phyloP scores from a whole-genome alignment of 768 basidiomycete genomes.

The Lactifluus piperatus region DNA sequence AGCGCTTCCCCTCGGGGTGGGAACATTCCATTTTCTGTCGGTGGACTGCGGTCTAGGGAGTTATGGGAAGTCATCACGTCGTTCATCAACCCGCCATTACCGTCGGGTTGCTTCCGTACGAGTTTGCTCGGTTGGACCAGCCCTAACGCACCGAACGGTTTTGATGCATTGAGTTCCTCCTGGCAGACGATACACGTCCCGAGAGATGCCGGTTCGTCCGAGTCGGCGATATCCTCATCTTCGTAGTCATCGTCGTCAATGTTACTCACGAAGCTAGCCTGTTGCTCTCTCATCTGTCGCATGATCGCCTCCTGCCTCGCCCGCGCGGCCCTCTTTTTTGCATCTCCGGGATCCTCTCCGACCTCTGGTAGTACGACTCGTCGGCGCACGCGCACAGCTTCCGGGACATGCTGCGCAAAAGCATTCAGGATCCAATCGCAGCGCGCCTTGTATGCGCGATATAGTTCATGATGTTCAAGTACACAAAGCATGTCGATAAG shows the following conservation, averaged over 20 bases:
- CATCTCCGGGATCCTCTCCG: slow-evolving; percentile 48
- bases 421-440: slow-evolving; percentile 66
- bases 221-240: slow-evolving; percentile 47
- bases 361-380: slow-evolving; percentile 32
- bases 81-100: slow-evolving; percentile 49
- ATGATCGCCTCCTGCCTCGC: slow-evolving; percentile 90
- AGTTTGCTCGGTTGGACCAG: slow-evolving; percentile 83
- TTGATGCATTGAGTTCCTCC: slow-evolving; percentile 69
- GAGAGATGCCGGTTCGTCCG: slow-evolving; percentile 46
- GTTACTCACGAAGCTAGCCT: slow-evolving; percentile 75
- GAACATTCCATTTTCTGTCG: slow-evolving; percentile 32
- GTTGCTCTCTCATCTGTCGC: slow-evolving; percentile 91
- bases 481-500: slow-evolving; percentile 65
- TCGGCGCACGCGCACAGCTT: slow-evolving; percentile 46
- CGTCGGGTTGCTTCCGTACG: slow-evolving; percentile 69
- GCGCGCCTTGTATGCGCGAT: slow-evolving; percentile 56
- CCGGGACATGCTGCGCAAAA: slow-evolving; percentile 47
- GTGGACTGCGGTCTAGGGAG: slow-evolving; percentile 52
- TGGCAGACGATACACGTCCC: slow-evolving; percentile 99
- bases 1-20: slow-evolving; percentile 45
- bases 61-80: slow-evolving; percentile 57
- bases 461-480: slow-evolving; percentile 71
- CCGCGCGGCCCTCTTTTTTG: slow-evolving; percentile 79
- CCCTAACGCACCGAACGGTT: slow-evolving; percentile 79
- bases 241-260: slow-evolving; percentile 68